Base-by-base conservation (phyloP, 2,329 filamentous ascomycete species). In the Fusarium zealandicum region DNA sequence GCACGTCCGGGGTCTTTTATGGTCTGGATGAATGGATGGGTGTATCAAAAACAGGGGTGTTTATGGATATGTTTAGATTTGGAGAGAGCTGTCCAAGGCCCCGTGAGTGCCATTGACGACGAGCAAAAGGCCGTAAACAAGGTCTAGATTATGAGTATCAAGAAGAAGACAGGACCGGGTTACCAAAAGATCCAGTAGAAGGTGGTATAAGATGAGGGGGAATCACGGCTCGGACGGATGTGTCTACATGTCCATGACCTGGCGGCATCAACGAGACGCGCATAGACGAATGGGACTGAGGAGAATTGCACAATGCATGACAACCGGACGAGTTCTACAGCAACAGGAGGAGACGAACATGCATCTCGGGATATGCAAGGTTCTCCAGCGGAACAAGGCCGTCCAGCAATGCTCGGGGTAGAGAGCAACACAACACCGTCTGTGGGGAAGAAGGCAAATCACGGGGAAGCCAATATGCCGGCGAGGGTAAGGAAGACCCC, bases 1-100 rank as follows among this genome's bases (percentile, higher is more conserved):
- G 45, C 25, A 49, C 35, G 57, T 54, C 54, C 46, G 32, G 48
- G 46, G 56, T 55, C 57, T 42, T 51, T 55, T 57, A 43, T 22
- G 32, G 41, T 61, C 57, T 65, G 53, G 51, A 45, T 38, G 54
- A 27, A 33, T 53, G 35, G 48, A 33, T 25, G 50, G 43, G 43
- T 46, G 35, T 53, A 49, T 42, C 28, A 32, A 28, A 41, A 25
- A 49, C 46, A 51, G 50, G 54, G 51, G 52, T 38, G 37, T 49
- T 57, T 49, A 38, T 61, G 44, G 22, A 51, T 45, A 51, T 61
- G 25, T 33, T 28, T 30, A 20, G 33, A 59, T 41, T 45, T 54
- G 44, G 52, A 43, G 39, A 45, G 31, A 30, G 33, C 37, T 20
- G 30, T 55, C 12, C 16, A 27, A 33, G 43, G 38, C 37, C 30